Percentiles rank a stretch among this genome's conserved stretches.
Evolutionary conservation across 139 green algal genomes (phyloP).

Genomic region (Chlorella vulgaris): DNA sequence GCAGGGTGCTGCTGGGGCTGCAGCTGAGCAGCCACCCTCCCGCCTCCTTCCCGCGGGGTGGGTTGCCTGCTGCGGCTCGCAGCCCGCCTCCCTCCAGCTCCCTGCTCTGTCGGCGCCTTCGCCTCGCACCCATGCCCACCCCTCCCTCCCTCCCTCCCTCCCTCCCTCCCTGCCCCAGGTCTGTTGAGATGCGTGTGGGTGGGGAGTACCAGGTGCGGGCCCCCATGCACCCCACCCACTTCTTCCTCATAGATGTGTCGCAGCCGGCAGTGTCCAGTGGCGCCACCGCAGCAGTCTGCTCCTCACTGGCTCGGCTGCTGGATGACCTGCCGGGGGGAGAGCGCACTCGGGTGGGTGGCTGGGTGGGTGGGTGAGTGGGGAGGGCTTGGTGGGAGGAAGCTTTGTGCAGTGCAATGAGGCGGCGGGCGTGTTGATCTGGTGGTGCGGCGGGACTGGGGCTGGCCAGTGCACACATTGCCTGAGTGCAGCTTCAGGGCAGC

Average conservation of each 20-base stretch:
- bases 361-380: background rate
- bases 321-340: constrained; percentile 75
- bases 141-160: background rate
- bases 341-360: constrained; percentile 56
- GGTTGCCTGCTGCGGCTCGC: no score
- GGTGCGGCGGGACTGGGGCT: no score
- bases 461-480: no score
- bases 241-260: constrained; percentile 89
- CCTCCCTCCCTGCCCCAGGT: constrained; percentile 41
- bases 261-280: constrained; percentile 67
- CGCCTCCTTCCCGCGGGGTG: no score
- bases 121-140: no score
- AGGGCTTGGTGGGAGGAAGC: no score
- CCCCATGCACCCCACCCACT: constrained; percentile 76
- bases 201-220: constrained; percentile 76
- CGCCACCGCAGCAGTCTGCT: constrained; percentile 67
- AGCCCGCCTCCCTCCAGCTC: no score
- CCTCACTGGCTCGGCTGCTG: constrained; percentile 62
- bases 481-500: no score
- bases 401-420: background rate
- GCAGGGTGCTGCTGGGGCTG: no score
- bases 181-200: constrained; percentile 78
- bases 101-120: no score
- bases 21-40: no score
- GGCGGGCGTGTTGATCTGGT: no score